Conservation (phyloP, 2,329 filamentous ascomycete species). For the Colletotrichum sojae region DNA sequence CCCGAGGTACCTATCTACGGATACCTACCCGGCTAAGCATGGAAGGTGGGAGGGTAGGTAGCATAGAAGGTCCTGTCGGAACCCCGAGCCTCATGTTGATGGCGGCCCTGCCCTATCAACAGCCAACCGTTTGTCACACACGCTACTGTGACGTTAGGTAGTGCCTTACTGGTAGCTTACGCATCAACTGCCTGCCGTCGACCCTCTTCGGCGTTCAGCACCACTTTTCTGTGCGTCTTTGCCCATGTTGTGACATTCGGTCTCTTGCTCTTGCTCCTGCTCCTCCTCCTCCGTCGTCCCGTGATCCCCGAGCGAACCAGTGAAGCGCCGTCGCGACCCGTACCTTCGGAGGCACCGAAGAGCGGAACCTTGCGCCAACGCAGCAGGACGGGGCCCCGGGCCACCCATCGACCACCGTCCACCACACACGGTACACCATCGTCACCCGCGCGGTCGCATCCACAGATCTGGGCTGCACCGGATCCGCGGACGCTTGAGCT, state of each 20-base stretch:
- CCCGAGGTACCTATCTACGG: no score
- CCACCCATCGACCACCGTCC: conserved; percentile 4
- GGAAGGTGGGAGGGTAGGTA: no score
- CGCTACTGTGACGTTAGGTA: neutral
- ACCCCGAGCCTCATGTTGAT: no score
- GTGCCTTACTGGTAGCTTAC: no score
- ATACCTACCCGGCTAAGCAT: no score
- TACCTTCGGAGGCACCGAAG: conserved; percentile 37
- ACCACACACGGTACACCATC: neutral
- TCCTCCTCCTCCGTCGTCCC: conserved; percentile 12
- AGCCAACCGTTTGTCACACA: conserved; percentile 22
- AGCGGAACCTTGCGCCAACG: conserved; percentile 34
- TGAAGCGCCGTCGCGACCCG: neutral
- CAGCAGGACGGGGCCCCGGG: conserved; percentile 21
- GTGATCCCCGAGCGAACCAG: neutral
- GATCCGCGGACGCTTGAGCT: no score
- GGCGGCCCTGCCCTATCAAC: conserved; percentile 20
- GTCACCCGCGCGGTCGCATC: neutral
- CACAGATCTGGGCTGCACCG: neutral
- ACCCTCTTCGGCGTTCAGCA: no score
- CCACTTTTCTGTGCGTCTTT: no score
- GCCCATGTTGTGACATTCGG: neutral
- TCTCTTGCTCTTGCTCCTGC: neutral
- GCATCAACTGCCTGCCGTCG: no score
- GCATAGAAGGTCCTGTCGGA: no score